These are phyloP conservation scores for Neurospora sp. DNA, from an alignment of 2,329 filamentous ascomycete species.

Conservation along the genomic window DNA sequence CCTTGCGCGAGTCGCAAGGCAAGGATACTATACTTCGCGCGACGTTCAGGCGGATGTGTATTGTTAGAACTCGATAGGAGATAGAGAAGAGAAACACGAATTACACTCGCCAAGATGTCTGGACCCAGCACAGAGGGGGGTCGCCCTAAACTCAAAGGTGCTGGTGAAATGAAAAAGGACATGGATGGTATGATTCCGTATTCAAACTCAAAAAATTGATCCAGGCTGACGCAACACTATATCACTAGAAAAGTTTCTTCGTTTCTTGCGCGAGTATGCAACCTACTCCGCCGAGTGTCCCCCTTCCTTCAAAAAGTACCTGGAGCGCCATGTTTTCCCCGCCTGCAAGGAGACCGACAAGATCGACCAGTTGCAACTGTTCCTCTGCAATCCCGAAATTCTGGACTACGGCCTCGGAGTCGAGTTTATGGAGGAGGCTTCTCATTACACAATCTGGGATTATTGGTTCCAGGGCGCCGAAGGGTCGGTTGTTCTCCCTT, in stretches of 20 bases:
- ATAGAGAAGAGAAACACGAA: neutral
- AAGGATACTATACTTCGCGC: neutral
- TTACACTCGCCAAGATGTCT: neutral
- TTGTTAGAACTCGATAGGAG: neutral
- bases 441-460: conserved; percentile 5
- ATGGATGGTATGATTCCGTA: neutral
- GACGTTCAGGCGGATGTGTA: neutral
- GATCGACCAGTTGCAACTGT: neutral
- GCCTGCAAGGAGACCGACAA: neutral
- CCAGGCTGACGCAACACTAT: neutral
- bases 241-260: conserved; percentile 3
- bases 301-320: conserved; percentile 6
- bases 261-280: conserved; percentile 8
- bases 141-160: neutral
- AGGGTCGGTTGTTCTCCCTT: neutral
- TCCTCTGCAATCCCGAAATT: conserved; percentile 6
- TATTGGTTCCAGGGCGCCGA: neutral
- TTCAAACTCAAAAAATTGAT: neutral
- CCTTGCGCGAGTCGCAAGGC: neutral
- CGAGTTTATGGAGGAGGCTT: conserved; percentile 1
- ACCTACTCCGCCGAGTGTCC: conserved; percentile 5
- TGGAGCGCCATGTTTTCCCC: conserved; percentile 8
- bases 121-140: neutral
- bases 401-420: neutral
- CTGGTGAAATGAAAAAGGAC: neutral